Percentiles rank a stretch among this genome's conserved stretches.
Evolutionary conservation across 2,329 filamentous ascomycete species (phyloP).

Genomic region (Dichotomopilus funicola): DNA sequence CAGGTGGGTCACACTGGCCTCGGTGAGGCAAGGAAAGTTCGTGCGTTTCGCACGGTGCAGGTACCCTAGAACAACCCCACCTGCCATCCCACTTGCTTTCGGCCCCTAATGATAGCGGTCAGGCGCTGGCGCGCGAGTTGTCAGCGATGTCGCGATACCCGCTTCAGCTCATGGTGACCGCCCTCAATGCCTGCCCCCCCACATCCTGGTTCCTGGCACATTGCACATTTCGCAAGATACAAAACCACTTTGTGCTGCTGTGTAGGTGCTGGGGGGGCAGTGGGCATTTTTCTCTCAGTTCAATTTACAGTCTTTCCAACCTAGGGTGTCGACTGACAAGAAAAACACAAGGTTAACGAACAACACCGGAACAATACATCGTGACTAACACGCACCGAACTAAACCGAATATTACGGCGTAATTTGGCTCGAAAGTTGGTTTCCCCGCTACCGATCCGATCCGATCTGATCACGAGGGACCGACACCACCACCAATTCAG

Average conservation of each 20-base stretch:
- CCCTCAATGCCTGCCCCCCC: constrained; percentile 5
- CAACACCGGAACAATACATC: too few relatives aligned
- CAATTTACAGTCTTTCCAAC: constrained; percentile 2
- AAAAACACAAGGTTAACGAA: neutral
- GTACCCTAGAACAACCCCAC: constrained; percentile 10
- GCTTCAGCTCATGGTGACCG: constrained; percentile 15
- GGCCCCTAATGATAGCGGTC: neutral
- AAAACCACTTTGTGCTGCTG: constrained; percentile 13
- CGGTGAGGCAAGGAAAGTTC: neutral
- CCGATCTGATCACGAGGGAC: neutral
- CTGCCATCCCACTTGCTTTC: constrained; percentile 13
- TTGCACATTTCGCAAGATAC: constrained; percentile 8
- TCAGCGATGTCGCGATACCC: constrained; percentile 16
- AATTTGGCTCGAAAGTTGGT: too few relatives aligned
- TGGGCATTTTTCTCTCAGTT: neutral
- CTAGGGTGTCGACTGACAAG: neutral
- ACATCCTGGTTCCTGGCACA: constrained; percentile 4
- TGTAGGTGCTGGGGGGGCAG: neutral
- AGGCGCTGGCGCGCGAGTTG: constrained; percentile 7
- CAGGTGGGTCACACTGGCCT: constrained; percentile 11
- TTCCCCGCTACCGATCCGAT: too few relatives aligned
- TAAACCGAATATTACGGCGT: too few relatives aligned
- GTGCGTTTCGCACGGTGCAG: constrained; percentile 5
- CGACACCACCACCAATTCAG: neutral
- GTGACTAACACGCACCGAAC: too few relatives aligned